These are phyloP conservation scores for Wickerhamiella dianesei DNA, from an alignment of 805 yeast genomes.

Conservation along the genomic window DNA sequence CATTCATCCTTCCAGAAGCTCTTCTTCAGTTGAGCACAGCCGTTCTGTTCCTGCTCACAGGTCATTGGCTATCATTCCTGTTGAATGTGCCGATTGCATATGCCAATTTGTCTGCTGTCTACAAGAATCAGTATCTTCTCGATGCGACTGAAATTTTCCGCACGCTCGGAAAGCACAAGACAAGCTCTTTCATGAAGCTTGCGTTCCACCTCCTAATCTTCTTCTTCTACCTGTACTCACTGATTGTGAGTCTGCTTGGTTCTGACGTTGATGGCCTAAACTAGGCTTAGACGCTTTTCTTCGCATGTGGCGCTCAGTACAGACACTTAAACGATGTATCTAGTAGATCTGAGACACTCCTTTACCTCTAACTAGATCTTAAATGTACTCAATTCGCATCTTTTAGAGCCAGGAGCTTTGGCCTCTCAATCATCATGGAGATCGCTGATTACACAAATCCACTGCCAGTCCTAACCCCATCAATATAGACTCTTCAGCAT, in stretches of 20 bases:
- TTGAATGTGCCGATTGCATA: constrained; percentile 76
- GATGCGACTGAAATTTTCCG: constrained; percentile 98
- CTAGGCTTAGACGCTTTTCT: too few species aligned
- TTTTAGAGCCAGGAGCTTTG: too few species aligned
- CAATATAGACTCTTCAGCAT: too few species aligned
- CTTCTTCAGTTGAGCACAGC: constrained; percentile 56
- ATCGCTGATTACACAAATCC: not conserved
- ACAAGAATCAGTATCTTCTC: constrained; percentile 67
- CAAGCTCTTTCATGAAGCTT: constrained; percentile 76
- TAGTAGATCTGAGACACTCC: too few species aligned
- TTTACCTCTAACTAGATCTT: too few species aligned
- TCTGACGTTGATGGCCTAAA: constrained; percentile 30
- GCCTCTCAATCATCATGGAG: too few species aligned
- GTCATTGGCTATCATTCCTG: constrained; percentile 84
- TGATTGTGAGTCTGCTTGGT: constrained; percentile 84
- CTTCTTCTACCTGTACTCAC: constrained; percentile 88
- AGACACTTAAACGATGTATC: too few species aligned
- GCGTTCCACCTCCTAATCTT: constrained; percentile 84
- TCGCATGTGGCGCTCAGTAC: too few species aligned
- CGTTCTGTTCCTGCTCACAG: constrained; percentile 59
- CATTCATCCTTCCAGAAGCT: constrained; percentile 78
- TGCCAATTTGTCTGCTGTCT: constrained; percentile 64
- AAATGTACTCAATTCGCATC: too few species aligned
- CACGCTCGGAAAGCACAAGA: constrained; percentile 82
- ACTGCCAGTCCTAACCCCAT: too few species aligned